Conservation (phyloP, 2,329 filamentous ascomycete species). For the Trichoderma koningii region DNA sequence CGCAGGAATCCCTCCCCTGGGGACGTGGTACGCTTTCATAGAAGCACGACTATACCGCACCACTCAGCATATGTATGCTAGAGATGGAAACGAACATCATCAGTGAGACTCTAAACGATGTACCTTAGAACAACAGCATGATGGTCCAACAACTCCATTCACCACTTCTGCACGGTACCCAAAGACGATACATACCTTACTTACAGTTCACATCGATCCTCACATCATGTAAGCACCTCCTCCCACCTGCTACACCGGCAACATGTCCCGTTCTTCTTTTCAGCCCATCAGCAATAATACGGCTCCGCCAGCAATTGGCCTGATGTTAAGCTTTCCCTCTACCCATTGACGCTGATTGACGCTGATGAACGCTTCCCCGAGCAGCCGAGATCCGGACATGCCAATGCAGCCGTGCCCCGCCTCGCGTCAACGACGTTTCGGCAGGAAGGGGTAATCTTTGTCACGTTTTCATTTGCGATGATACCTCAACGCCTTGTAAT, state of each 20-base stretch:
- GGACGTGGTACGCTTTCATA: no score
- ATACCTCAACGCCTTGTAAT: no score
- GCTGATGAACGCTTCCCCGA: slow-evolving; percentile 2
- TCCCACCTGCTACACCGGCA: neutral
- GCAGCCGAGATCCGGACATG: slow-evolving; percentile 19
- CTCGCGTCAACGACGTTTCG: neutral
- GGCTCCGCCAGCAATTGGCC: neutral
- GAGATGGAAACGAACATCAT: no score
- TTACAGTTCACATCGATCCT: neutral
- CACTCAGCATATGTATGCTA: no score
- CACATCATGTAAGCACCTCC: neutral
- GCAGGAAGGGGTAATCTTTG: no score
- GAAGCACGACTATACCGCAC: no score
- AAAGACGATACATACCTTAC: no score
- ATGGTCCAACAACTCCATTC: no score
- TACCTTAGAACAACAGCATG: no score
- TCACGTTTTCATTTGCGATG: neutral
- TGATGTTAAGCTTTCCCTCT: neutral
- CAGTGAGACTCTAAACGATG: no score
- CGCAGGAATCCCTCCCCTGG: no score
- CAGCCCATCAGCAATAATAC: slow-evolving; percentile 4
- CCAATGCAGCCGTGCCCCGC: slow-evolving; percentile 9
- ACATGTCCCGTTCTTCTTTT: neutral
- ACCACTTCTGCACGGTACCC: no score
- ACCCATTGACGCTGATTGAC: neutral